A percentile compares a stretch with the other conserved stretches of the same genome.
Conservation (phyloP, 1,139 yeast species). For the Kurtzmaniella quercitrusa region DNA sequence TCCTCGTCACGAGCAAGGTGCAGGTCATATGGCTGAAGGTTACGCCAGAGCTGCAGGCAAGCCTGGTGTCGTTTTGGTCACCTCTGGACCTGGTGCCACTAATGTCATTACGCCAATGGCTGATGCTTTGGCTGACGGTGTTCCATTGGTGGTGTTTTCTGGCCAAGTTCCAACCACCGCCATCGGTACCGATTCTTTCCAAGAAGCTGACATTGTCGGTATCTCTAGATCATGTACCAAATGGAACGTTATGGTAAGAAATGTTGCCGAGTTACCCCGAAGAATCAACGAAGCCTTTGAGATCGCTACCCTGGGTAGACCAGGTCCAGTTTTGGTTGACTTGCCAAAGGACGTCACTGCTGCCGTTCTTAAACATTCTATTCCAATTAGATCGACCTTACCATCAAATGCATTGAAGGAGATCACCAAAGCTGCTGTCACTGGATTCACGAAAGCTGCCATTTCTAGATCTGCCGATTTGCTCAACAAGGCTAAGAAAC, state of each 20-base stretch:
- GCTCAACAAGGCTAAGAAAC: constrained; percentile 79
- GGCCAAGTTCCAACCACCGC: constrained; percentile 97
- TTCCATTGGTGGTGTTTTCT: constrained; percentile 94
- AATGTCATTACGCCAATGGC: constrained; percentile 97
- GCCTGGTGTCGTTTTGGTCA: constrained; percentile 97
- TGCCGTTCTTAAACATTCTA: constrained; percentile 77
- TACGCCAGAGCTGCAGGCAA: constrained; percentile 93
- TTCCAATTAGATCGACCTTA: constrained; percentile 79
- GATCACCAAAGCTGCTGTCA: constrained; percentile 66
- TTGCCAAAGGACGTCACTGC: constrained; percentile 98
- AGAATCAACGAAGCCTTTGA: constrained; percentile 97
- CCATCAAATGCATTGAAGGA: constrained; percentile 77
- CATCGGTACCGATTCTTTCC: constrained; percentile 98
- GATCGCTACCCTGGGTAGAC: constrained; percentile 93
- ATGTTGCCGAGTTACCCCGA: constrained; percentile 89
- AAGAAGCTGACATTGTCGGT: constrained; percentile 97
- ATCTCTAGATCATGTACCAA: constrained; percentile 96
- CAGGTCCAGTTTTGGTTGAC: constrained; percentile 97
- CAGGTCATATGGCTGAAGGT: constrained; percentile 99
- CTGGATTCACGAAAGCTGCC: constrained; percentile 73
- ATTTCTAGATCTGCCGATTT: constrained; percentile 74
- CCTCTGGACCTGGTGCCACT: constrained; percentile 99
- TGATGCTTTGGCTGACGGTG: constrained; percentile 96
- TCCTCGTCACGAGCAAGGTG: constrained; percentile 98
- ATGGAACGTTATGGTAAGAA: constrained; percentile 98